A percentile compares a stretch with the other conserved stretches of the same genome.
Conservation (phyloP, 2,329 filamentous ascomycete species). For the Aspergillus quadricinctus region DNA sequence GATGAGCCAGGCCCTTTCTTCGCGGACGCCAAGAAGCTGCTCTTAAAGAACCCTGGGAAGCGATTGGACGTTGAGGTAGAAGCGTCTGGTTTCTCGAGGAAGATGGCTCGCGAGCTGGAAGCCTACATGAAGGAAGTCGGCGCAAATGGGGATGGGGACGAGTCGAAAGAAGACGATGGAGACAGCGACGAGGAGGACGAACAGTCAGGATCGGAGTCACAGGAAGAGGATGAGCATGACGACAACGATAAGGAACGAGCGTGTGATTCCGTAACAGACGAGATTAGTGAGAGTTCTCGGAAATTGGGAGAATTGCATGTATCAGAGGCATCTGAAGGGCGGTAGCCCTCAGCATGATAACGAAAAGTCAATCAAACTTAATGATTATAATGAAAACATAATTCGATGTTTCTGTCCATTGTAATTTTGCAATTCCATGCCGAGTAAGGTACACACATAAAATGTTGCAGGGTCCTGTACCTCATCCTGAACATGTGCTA, state of each 20-base stretch:
- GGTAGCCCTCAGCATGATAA: constrained; percentile 6
- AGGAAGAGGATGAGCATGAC: constrained; percentile 33
- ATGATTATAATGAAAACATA: constrained; percentile 16
- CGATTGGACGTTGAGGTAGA: constrained; percentile 84
- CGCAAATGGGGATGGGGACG: constrained; percentile 49
- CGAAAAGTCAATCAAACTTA: constrained; percentile 21
- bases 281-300: constrained; percentile 24
- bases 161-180: constrained; percentile 39
- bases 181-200: constrained; percentile 28
- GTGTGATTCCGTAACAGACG: constrained; percentile 1
- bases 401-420: neutral
- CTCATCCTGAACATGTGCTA: neutral
- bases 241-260: neutral
- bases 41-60: constrained; percentile 57
- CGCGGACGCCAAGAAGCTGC: constrained; percentile 71
- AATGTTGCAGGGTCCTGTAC: neutral
- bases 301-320: constrained; percentile 30
- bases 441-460: neutral
- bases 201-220: constrained; percentile 21
- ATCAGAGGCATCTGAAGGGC: constrained; percentile 18
- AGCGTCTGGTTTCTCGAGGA: constrained; percentile 92
- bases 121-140: constrained; percentile 75
- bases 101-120: constrained; percentile 93
- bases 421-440: neutral
- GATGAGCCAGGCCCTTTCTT: constrained; percentile 82